phyloP scores from a whole-genome alignment of 768 basidiomycete genomes.

The Neoboletus subvelutipes region DNA sequence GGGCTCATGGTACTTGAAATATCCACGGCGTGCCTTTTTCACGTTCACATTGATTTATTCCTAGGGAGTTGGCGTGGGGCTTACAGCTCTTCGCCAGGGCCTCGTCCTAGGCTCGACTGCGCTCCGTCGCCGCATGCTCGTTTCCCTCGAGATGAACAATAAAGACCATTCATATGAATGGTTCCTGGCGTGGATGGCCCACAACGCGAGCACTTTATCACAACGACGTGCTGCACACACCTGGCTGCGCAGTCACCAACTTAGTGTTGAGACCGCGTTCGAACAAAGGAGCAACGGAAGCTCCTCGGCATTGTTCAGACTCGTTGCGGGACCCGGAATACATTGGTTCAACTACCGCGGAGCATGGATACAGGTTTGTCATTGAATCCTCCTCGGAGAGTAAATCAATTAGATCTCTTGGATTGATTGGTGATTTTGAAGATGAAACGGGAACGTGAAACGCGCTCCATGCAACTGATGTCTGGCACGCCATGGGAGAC shows the following conservation, averaged over 20 bases:
- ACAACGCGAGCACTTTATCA: conserved; percentile 46
- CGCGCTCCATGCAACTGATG: conserved; percentile 86
- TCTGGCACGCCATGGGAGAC: conserved; percentile 98
- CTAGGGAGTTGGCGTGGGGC: conserved; percentile 88
- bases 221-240: conserved; percentile 23
- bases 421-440: conserved; percentile 32
- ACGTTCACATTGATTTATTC: conserved; percentile 1
- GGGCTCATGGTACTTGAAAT: conserved; percentile 79
- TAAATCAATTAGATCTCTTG: background rate
- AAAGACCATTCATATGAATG: conserved; percentile 94
- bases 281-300: conserved; percentile 91
- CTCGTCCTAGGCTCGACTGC: conserved; percentile 66
- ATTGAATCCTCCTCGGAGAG: background rate
- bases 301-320: conserved; percentile 82
- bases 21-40: background rate
- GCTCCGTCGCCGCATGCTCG: conserved; percentile 86
- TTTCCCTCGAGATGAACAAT: conserved; percentile 93
- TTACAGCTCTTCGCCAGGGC: conserved; percentile 73
- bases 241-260: conserved; percentile 82
- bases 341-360: conserved; percentile 90
- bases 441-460: conserved; percentile 95
- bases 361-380: conserved; percentile 91
- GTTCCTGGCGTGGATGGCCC: conserved; percentile 96
- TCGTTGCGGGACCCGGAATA: conserved; percentile 94
- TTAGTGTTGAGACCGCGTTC: conserved; percentile 91